Evolutionary conservation across 148 eudicot genomes (phyloP), one percentile per base, ranked within the genome.

Genomic region (Rheum nobile): DNA sequence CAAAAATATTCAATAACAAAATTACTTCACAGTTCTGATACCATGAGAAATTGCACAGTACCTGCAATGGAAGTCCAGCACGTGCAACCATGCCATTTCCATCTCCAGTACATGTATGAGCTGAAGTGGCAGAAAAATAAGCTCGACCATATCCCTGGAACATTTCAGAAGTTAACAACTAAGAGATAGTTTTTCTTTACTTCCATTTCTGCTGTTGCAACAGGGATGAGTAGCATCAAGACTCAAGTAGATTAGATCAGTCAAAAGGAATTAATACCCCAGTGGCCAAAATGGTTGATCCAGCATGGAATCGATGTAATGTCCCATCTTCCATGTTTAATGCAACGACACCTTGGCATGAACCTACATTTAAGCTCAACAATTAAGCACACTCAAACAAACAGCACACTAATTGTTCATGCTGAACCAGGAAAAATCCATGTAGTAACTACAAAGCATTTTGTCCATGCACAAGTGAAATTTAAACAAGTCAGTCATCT

Each of bases 71-170:
- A 52, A 96, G 83, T 54, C 99, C 99, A 72, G 97, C 99, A 81
- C 99, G 99, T 42, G 99, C 88, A 82, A 87, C 99, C 99, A 96
- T 96, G 70, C 94, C 97, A 85, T 87, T 90, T 26, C 99, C 99
- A 86, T 96, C 99, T 76, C 99, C 99, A 26, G 99, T 96, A 88
- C 99, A 90, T 35, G 97, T 91, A 80, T 95, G 97, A 46, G 97
- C 97, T 73, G 97, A 96, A 44, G 99, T 96, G 74, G 97, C 99
- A 77, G 99, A 96, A 72, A 96, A 92, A 83, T 96, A 92, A 65
- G 99, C 81, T 76, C 99, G 87, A 29, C 99, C 97, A 84, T 96
- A 96, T 46, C 99, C 99, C 97, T 89, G n/a, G 72, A n/a, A 59
- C 34, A 72, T 65, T 65, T 65, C 41, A 65, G 38, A 65, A 61